phyloP scores from a whole-genome alignment of 257 asterid genomes.

The Thymus quinquecostatus region DNA sequence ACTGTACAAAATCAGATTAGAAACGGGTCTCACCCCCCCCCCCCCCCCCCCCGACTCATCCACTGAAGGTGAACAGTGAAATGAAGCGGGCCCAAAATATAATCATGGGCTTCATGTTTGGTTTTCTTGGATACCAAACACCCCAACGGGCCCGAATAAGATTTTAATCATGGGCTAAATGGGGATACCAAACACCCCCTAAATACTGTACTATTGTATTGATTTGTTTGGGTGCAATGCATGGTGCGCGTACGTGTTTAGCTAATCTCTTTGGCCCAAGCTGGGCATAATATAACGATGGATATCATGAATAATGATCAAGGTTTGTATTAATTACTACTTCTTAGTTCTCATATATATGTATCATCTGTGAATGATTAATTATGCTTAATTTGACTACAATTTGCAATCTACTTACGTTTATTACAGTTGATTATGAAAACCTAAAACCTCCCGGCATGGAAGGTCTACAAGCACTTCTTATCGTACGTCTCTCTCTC shows the following conservation, averaged over 20 bases:
- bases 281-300: slow-evolving; percentile 55
- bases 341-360: too few relatives aligned
- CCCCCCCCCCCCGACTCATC: too few relatives aligned
- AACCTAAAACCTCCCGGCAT: slow-evolving; percentile 66
- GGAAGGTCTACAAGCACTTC: slow-evolving; percentile 72
- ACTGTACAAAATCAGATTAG: too few relatives aligned
- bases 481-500: slow-evolving; percentile 53
- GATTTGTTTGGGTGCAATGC: slow-evolving; percentile 6
- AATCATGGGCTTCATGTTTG: too few relatives aligned
- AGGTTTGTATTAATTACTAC: slow-evolving; percentile 38
- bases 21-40: too few relatives aligned
- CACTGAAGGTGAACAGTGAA: too few relatives aligned
- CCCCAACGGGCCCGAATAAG: too few relatives aligned
- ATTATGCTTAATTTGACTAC: not conserved
- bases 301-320: slow-evolving; percentile 50
- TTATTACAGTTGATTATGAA: slow-evolving; percentile 66
- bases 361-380: too few relatives aligned
- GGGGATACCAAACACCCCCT: too few relatives aligned
- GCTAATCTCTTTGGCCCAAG: slow-evolving; percentile 76
- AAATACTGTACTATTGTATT: not conserved
- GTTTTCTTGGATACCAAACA: too few relatives aligned
- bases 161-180: not conserved
- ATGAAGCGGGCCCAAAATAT: too few relatives aligned
- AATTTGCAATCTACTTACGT: slow-evolving; percentile 3
- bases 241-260: slow-evolving; percentile 30